Evolutionary conservation across 1,284 basidiomycete species (phyloP), one percentile per base, ranked within the genome.

Genomic region (Sporisorium sorghi): DNA sequence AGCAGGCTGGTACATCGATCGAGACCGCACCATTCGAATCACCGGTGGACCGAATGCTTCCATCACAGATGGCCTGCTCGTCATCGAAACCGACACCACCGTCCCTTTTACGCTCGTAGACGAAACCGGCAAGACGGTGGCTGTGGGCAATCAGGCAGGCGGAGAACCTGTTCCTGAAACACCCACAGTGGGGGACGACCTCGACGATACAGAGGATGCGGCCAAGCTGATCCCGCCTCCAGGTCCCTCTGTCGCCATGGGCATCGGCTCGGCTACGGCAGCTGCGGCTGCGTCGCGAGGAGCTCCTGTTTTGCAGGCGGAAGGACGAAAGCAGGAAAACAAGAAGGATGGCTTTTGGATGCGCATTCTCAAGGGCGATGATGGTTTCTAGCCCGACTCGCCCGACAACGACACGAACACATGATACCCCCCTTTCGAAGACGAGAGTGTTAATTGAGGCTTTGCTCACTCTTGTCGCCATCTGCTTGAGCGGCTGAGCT

Each of bases 1-100:
- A 15, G 54, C 72, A 11, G 79, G 79, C 24, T 81, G 79, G 79
- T 78, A 67, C 57, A 80, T 81, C 35, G 64, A 72, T n/a, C 23
- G 60, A n/a, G 76, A 81, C 37, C 58, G 79, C 26, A 76, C 73
- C 5, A 67, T 81, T 19, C 59, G 72, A 32, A 78, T 81, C 46
- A 64, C 53, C 3, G 79, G 79, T 30, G 79, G 79, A 3, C 79
- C 79, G 2, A 69, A 65, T 2, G 79, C 79, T 0, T 53, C 76
- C 9, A 53, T 66, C 42, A 58, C 70, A 3, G 78, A 81, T 33
- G 77, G 65, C 33, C 43, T 79, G 30, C 59, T 81, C 7, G 73
- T 81, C 58, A 80, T 81, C 54, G 77, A 77, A 23, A 77, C 75
- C 17, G 72, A 79, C 42, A 77, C 73, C 5, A 60, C 64, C 9